Conservation (phyloP, 2,329 filamentous ascomycete species). For the Aspergillus piperis region DNA sequence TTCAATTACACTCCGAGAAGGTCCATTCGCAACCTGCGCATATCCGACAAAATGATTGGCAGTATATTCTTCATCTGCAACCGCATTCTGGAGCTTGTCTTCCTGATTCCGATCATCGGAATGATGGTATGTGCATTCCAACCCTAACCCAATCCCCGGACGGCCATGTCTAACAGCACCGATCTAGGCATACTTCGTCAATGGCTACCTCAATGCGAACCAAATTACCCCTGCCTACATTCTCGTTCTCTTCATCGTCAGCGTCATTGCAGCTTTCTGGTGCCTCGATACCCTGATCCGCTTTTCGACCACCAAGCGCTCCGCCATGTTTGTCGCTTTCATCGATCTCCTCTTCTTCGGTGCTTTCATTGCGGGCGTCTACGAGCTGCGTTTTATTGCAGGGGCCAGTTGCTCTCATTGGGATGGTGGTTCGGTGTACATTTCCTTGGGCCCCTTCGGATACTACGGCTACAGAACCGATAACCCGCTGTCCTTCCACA, state of each 20-base stretch:
- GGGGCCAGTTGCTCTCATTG: constrained; percentile 69
- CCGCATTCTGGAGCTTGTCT: constrained; percentile 62
- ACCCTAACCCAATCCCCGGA: background rate
- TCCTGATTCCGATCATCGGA: constrained; percentile 63
- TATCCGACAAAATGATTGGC: constrained; percentile 47
- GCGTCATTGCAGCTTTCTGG: constrained; percentile 63
- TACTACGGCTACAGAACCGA: constrained; percentile 52
- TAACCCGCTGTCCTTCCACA: constrained; percentile 52
- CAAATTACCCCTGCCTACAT: constrained; percentile 61
- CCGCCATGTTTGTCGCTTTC: constrained; percentile 60
- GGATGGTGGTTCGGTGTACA: constrained; percentile 53
- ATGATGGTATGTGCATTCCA: constrained; percentile 52
- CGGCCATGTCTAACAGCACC: background rate
- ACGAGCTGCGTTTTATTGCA: constrained; percentile 58
- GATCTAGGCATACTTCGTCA: constrained; percentile 59
- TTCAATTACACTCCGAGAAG: background rate
- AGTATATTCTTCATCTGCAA: constrained; percentile 64
- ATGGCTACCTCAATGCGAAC: constrained; percentile 59
- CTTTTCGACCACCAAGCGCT: constrained; percentile 60
- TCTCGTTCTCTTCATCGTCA: constrained; percentile 66
- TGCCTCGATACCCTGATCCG: constrained; percentile 61
- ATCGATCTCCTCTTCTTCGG: constrained; percentile 64
- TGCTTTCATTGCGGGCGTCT: constrained; percentile 63
- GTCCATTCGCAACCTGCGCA: constrained; percentile 2
- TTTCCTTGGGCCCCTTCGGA: constrained; percentile 64